phyloP scores from a whole-genome alignment of 345 rosid species.

The Eutrema japonicum region DNA sequence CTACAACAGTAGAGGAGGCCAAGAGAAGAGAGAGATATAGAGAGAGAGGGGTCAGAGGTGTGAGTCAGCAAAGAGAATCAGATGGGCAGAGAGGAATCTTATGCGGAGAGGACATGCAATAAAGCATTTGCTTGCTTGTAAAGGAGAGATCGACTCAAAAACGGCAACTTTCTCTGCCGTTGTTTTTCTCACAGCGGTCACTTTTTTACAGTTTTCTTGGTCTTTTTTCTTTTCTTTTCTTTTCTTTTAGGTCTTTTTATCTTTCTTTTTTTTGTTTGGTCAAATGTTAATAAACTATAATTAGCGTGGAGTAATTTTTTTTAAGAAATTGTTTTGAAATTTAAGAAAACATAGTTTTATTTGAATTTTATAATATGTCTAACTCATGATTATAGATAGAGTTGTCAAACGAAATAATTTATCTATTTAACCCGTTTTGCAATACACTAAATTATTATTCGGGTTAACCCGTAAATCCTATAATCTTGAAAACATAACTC shows the following conservation, averaged over 20 bases:
- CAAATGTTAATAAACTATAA: too few relatives aligned
- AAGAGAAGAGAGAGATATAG: conserved; percentile 13
- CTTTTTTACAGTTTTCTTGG: neutral
- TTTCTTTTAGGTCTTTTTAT: neutral
- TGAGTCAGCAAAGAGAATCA: conserved; percentile 46
- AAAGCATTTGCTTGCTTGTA: conserved; percentile 43
- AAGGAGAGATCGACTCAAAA: conserved; percentile 15
- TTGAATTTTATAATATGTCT: too few relatives aligned
- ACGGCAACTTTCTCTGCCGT: conserved; percentile 34
- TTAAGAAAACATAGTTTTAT: too few relatives aligned
- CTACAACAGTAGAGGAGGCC: conserved; percentile 14
- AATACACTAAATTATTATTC: too few relatives aligned
- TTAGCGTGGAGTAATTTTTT: too few relatives aligned
- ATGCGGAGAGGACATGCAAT: conserved; percentile 40
- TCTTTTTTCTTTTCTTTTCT: neutral
- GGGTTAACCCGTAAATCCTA: too few relatives aligned
- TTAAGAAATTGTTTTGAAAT: too few relatives aligned
- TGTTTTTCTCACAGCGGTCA: neutral
- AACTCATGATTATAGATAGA: too few relatives aligned
- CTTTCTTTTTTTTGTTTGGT: neutral
- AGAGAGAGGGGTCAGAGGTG: neutral
- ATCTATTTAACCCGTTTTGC: too few relatives aligned
- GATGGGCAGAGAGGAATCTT: conserved; percentile 43
- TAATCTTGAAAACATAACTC: too few relatives aligned
- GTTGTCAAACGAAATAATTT: too few relatives aligned